Evolutionary conservation across 345 rosid genomes (phyloP).

Genomic region (Pistacia atlantica): DNA sequence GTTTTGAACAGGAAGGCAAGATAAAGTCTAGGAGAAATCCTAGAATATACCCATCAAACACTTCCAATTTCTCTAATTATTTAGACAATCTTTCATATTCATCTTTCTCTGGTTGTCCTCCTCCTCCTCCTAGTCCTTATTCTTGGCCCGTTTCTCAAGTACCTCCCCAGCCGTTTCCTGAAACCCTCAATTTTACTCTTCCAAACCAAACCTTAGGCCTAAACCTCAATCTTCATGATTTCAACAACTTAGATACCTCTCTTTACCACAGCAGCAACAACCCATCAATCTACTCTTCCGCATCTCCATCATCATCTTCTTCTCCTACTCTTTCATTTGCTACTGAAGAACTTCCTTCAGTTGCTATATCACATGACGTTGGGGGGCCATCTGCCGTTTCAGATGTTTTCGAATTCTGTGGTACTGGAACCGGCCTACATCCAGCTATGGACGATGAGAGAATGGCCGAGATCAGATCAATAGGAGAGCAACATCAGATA

Average conservation of each 20-base stretch:
- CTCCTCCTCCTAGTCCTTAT: constrained; percentile 45
- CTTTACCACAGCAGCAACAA: constrained; percentile 41
- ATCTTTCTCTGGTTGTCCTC: constrained; percentile 31
- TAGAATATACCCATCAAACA: constrained; percentile 48
- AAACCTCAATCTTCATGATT: constrained; percentile 84
- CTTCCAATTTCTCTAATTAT: constrained; percentile 34
- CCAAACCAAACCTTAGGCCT: constrained; percentile 74
- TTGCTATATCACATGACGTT: constrained; percentile 25
- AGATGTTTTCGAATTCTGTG: constrained; percentile 33
- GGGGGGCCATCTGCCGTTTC: constrained; percentile 25
- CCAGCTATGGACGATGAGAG: constrained; percentile 63
- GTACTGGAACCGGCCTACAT: constrained; percentile 52
- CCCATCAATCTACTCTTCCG: constrained; percentile 44
- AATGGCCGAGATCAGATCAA: constrained; percentile 74
- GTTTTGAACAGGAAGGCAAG: constrained; percentile 47
- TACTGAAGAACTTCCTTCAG: constrained; percentile 28
- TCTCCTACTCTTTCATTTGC: constrained; percentile 38
- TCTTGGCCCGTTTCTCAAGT: constrained; percentile 48
- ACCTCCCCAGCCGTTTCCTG: constrained; percentile 27
- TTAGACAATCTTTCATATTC: constrained; percentile 27
- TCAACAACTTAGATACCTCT: constrained; percentile 60
- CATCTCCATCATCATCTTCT: constrained; percentile 63
- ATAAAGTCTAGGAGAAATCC: constrained; percentile 54
- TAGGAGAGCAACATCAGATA: constrained; percentile 78
- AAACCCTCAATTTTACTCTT: constrained; percentile 48